Percentiles rank a stretch among this genome's conserved stretches.
These are phyloP conservation scores for Teratosphaeriaceae sp. DNA, from an alignment of 2,329 filamentous ascomycete species.

Conservation along the genomic window DNA sequence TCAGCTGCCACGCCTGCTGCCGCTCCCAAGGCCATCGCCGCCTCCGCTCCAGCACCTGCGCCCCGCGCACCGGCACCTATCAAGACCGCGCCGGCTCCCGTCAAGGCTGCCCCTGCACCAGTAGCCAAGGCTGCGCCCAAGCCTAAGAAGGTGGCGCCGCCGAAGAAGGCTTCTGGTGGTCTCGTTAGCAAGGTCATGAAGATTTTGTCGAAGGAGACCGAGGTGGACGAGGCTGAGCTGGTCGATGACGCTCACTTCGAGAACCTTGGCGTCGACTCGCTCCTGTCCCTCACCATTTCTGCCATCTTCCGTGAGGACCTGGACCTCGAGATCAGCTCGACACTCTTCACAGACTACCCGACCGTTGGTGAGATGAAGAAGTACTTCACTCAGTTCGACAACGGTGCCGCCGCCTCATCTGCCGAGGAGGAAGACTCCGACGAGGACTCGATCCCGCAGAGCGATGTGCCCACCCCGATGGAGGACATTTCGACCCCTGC, in stretches of 20 bases:
- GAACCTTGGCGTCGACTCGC: constrained; percentile 56
- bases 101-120: constrained; percentile 17
- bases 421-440: constrained; percentile 29
- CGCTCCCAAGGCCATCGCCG: constrained; percentile 28
- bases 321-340: constrained; percentile 52
- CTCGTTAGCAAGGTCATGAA: constrained; percentile 51
- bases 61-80: constrained; percentile 15
- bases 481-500: constrained; percentile 41
- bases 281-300: constrained; percentile 55
- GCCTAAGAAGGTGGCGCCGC: constrained; percentile 44
- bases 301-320: constrained; percentile 57
- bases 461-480: constrained; percentile 37
- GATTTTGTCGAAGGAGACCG: constrained; percentile 61
- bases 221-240: constrained; percentile 52
- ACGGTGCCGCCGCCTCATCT: constrained; percentile 29
- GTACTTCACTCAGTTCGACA: constrained; percentile 46
- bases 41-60: constrained; percentile 9
- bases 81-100: constrained; percentile 15
- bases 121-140: constrained; percentile 22
- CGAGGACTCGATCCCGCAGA: constrained; percentile 37
- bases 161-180: constrained; percentile 43
- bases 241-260: constrained; percentile 55
- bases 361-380: constrained; percentile 56
- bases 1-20: constrained; percentile 30
- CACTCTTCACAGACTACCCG: constrained; percentile 53